These are phyloP conservation scores for Dentipellis fragilis DNA, from an alignment of 768 basidiomycete species.

Conservation along the genomic window DNA sequence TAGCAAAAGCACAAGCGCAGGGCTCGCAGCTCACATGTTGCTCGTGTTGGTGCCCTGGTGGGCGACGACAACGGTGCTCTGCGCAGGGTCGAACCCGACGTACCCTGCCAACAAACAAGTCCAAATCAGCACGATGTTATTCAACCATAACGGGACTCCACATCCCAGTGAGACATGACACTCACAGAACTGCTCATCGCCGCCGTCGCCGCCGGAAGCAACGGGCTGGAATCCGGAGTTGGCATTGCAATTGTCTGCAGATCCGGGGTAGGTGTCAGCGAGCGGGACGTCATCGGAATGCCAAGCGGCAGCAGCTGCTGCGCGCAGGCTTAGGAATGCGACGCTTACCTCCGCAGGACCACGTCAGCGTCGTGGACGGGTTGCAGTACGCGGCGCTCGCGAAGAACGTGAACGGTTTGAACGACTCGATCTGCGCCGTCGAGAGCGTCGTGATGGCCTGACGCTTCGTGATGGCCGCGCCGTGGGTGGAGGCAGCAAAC, in stretches of 20 bases:
- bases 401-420: slow-evolving; percentile 38
- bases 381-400: slow-evolving; percentile 42
- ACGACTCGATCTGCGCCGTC: slow-evolving; percentile 26
- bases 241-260: slow-evolving; percentile 29
- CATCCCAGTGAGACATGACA: not conserved
- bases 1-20: not conserved
- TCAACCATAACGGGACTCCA: not conserved
- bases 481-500: not conserved
- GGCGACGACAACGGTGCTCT: slow-evolving; percentile 41
- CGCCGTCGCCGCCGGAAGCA: slow-evolving; percentile 33
- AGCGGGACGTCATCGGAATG: no score
- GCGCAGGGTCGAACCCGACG: slow-evolving; percentile 43
- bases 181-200: slow-evolving; percentile 27
- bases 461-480: not conserved
- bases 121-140: not conserved
- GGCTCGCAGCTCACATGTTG: slow-evolving; percentile 29
- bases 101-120: not conserved
- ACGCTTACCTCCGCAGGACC: slow-evolving; percentile 41
- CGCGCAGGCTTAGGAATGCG: not conserved
- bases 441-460: not conserved
- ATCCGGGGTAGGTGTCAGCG: no score
- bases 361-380: slow-evolving; percentile 31
- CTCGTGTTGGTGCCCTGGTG: slow-evolving; percentile 53
- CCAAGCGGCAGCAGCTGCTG: no score
- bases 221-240: slow-evolving; percentile 30